A percentile compares a stretch with the other conserved stretches of the same genome.
phyloP scores from a whole-genome alignment of 352 stramenopile genomes.

The Pythium guiyangense region DNA sequence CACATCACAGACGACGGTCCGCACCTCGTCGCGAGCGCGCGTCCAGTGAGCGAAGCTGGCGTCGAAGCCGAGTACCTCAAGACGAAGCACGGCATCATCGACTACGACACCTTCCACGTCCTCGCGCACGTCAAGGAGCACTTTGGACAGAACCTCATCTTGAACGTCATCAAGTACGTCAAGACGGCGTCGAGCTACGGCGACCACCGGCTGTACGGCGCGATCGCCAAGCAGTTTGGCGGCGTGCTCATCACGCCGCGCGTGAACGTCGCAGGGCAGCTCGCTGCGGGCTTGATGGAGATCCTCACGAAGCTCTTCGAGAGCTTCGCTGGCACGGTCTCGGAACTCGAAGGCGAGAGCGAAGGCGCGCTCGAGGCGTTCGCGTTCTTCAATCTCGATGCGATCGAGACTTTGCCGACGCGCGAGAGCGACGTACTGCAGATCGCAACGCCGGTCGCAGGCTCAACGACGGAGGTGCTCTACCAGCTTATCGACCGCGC shows the following conservation, averaged over 20 bases:
- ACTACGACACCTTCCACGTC: no score
- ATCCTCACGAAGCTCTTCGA: slow-evolving; percentile 59
- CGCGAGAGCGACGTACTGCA: slow-evolving; percentile 27
- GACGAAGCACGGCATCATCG: no score
- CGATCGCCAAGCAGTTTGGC: slow-evolving; percentile 55
- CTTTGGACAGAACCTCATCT: slow-evolving; percentile 47
- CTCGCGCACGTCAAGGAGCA: slow-evolving; percentile 18
- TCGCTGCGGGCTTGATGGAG: slow-evolving; percentile 44
- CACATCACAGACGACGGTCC: no score
- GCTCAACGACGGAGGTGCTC: slow-evolving; percentile 45
- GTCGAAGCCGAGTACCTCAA: no score
- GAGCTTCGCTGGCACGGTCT: slow-evolving; percentile 3
- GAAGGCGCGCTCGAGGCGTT: slow-evolving; percentile 30
- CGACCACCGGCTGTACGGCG: slow-evolving; percentile 50
- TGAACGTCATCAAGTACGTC: slow-evolving; percentile 67
- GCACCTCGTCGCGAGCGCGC: no score
- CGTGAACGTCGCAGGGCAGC: slow-evolving; percentile 22
- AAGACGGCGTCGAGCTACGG: slow-evolving; percentile 17
- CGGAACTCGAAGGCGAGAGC: not conserved
- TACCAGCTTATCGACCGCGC: slow-evolving; percentile 58
- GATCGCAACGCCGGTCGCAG: slow-evolving; percentile 24
- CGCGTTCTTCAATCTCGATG: slow-evolving; percentile 46
- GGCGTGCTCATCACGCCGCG: no score
- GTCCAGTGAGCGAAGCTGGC: no score
- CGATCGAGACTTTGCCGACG: slow-evolving; percentile 12